phyloP scores from a whole-genome alignment of 352 stramenopile genomes.

The Pythium guiyangense region DNA sequence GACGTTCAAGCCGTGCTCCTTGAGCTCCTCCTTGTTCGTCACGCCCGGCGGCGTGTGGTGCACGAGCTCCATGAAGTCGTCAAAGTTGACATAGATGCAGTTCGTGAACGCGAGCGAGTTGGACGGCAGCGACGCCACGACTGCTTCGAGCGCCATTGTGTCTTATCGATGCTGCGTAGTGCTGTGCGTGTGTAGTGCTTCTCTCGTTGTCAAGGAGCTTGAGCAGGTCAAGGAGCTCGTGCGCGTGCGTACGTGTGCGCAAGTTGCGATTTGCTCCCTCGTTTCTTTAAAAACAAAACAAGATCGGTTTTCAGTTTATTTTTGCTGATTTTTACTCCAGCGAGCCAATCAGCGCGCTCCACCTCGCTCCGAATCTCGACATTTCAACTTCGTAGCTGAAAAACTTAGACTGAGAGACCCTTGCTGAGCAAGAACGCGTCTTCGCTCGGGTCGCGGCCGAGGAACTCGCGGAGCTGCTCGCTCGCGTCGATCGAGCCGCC shows the following conservation, averaged over 20 bases:
- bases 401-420: slow-evolving; percentile 23
- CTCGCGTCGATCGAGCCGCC: slow-evolving; percentile 77
- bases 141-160: slow-evolving; percentile 51
- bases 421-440: slow-evolving; percentile 83
- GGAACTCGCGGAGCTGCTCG: slow-evolving; percentile 77
- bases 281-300: background rate
- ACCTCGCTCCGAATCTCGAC: background rate
- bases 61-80: slow-evolving; percentile 74
- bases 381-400: too few relatives aligned
- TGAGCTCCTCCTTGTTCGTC: slow-evolving; percentile 65
- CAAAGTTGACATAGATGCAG: slow-evolving; percentile 69
- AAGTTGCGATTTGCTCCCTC: slow-evolving; percentile 1
- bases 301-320: slow-evolving; percentile 1
- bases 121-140: slow-evolving; percentile 59
- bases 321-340: background rate
- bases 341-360: slow-evolving; percentile 3
- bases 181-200: background rate
- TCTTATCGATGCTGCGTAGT: background rate
- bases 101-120: slow-evolving; percentile 85
- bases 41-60: slow-evolving; percentile 53
- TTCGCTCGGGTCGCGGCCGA: slow-evolving; percentile 73
- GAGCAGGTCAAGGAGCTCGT: too few relatives aligned
- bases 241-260: background rate
- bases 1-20: slow-evolving; percentile 69
- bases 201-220: too few relatives aligned